Percentiles rank a stretch among this genome's conserved stretches.
Evolutionary conservation across 306 rosid genomes (phyloP).

Genomic region (Gynostemma pentaphyllum): DNA sequence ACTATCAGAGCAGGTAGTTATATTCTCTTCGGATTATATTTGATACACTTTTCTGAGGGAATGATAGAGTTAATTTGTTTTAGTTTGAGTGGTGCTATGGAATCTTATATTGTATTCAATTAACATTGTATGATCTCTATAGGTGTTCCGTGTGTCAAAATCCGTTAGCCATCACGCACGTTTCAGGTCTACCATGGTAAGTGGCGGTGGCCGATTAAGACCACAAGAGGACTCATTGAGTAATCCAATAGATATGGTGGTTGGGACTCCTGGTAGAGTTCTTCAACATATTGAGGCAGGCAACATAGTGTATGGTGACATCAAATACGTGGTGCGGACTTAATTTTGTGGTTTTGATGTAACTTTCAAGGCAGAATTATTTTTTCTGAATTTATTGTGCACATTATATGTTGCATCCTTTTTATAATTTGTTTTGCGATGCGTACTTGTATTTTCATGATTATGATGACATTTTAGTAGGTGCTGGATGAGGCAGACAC

Average conservation of each 20-base stretch:
- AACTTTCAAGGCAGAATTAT: not conserved
- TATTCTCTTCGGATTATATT: conserved; percentile 10
- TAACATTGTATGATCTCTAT: conserved; percentile 21
- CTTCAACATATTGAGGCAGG: conserved; percentile 96
- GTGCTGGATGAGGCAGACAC: conserved; percentile 98
- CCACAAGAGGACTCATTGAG: conserved; percentile 86
- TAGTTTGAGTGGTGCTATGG: not conserved
- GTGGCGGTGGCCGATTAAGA: conserved; percentile 87
- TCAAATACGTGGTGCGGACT: conserved; percentile 64
- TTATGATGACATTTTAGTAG: conserved; percentile 27
- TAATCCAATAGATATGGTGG: conserved; percentile 78
- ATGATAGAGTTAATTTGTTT: not conserved
- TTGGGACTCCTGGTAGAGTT: conserved; percentile 92
- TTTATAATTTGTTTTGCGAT: not conserved
- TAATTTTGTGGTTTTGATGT: not conserved
- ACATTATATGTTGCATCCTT: not conserved
- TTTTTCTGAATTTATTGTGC: not conserved
- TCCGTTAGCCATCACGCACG: conserved; percentile 86
- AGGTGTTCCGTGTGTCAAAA: conserved; percentile 93
- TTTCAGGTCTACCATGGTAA: conserved; percentile 79
- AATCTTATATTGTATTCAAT: not conserved
- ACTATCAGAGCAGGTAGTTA: conserved; percentile 75
- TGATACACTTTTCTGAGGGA: not conserved
- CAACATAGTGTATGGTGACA: conserved; percentile 82
- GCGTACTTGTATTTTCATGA: conserved; percentile 2